phyloP scores from a whole-genome alignment of 768 basidiomycete species.

The Mycena pura region DNA sequence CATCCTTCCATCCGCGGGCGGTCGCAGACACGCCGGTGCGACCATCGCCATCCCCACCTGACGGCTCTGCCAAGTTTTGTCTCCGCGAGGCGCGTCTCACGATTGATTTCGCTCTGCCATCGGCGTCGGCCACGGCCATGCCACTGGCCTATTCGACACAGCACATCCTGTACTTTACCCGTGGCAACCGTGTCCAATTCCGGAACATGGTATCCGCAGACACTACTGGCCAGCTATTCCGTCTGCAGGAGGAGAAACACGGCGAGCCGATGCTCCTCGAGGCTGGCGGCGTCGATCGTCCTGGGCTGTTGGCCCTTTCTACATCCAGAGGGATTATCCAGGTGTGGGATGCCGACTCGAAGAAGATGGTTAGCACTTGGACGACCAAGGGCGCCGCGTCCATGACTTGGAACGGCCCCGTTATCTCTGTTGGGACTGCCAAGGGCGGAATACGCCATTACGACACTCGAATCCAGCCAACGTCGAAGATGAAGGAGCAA shows the following conservation, averaged over 20 bases:
- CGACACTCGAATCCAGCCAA: constrained; percentile 63
- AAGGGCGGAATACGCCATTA: constrained; percentile 80
- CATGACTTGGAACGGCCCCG: constrained; percentile 69
- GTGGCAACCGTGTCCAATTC: constrained; percentile 60
- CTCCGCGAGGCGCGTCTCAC: constrained; percentile 42
- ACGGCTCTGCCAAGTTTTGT: constrained; percentile 41
- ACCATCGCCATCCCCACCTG: constrained; percentile 41
- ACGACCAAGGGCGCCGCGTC: constrained; percentile 65
- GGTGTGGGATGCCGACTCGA: constrained; percentile 72
- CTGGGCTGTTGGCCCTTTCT: constrained; percentile 60
- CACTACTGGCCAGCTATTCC: constrained; percentile 49
- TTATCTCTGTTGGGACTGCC: constrained; percentile 68
- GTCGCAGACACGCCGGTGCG: constrained; percentile 27
- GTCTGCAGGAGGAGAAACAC: constrained; percentile 51
- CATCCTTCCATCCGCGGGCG: constrained; percentile 28
- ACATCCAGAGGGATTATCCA: constrained; percentile 70
- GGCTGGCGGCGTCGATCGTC: constrained; percentile 41
- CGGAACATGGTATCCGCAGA: constrained; percentile 50
- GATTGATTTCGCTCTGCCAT: constrained; percentile 40
- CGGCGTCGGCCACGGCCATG: constrained; percentile 13
- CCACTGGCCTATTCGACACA: constrained; percentile 50
- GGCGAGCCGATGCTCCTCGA: constrained; percentile 53
- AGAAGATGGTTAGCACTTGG: constrained; percentile 60
- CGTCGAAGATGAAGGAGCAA: constrained; percentile 62
- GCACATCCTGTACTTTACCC: constrained; percentile 53